Base-by-base conservation (phyloP, 129 eudicot species). In the Lactuca sativa region DNA sequence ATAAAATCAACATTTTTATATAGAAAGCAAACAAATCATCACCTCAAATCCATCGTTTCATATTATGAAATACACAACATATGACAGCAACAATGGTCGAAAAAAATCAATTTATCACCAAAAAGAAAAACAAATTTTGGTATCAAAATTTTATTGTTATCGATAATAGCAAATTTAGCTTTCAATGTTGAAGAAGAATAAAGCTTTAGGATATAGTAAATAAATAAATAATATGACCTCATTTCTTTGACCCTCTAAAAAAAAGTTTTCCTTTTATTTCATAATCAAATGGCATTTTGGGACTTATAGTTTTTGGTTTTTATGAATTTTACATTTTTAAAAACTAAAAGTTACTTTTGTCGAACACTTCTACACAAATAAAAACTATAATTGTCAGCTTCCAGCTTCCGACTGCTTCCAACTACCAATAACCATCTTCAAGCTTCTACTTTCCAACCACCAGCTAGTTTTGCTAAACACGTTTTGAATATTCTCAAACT, bases 1-100 rank as follows among this genome's bases (percentile, higher is more conserved):
- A 21, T 6, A 21, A 58, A 53, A 64, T 2, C 9, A 51, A 8
- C 2, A 51, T 44, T 51, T 56, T 64, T 54, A 43, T 55, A 41
- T 9, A 51, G 63, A 62, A 49, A 49, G 16, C 64, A 51, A 52
- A 76, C 80, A 40, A 59, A 59, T 54, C 59, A 62, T 18, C 36
- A 5, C 76, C 76, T 77, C 71, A 41, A 30, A 62, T 69, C 34
- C 66, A 69, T 62, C 76, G 70, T 30, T 32, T 43, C 14, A 33
- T 48, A 54, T 21, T 41, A 55, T 15, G n/a, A 64, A 16, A 25
- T 40, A 9, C 38, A 47, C 54, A 69, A 41, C 7, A 31, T 16
- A 62, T 69, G 81, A 69, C 63, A 54, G 36, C 16, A 51, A 43
- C 81, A 11, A 76, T 44, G 69, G 11, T 14, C 60, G 30, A 37